phyloP scores from a whole-genome alignment of 2,329 filamentous ascomycete species.

The Phaeoacremonium minimum region DNA sequence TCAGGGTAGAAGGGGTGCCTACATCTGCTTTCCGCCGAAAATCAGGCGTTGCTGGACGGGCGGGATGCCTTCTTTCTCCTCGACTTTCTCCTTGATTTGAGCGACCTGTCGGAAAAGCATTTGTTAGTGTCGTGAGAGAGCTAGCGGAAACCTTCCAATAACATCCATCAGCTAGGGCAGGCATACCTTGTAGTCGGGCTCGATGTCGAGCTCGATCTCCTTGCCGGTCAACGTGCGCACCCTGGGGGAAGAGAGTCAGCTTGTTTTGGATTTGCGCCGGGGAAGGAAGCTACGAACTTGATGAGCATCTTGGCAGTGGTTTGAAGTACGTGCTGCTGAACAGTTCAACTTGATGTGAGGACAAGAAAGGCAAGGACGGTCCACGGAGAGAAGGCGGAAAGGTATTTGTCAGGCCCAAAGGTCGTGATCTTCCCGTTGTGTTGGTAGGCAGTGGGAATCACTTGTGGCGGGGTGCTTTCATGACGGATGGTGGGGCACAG shows the following conservation, averaged over 20 bases:
- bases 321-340: too few relatives aligned
- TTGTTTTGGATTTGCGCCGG: background rate
- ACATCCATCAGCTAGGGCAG: background rate
- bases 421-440: too few relatives aligned
- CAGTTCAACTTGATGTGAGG: too few relatives aligned
- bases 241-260: slow-evolving; percentile 41
- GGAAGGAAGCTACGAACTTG: slow-evolving; percentile 36
- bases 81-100: slow-evolving; percentile 97
- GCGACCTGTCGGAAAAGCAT: slow-evolving; percentile 60
- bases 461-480: too few relatives aligned
- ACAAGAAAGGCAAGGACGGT: too few relatives aligned
- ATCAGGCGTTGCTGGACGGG: slow-evolving; percentile 96
- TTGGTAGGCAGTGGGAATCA: too few relatives aligned
- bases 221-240: slow-evolving; percentile 97
- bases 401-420: too few relatives aligned
- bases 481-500: too few relatives aligned
- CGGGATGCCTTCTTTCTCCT: slow-evolving; percentile 98
- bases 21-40: slow-evolving; percentile 98
- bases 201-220: slow-evolving; percentile 98
- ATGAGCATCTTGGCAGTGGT: slow-evolving; percentile 37
- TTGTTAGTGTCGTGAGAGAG: slow-evolving; percentile 1
- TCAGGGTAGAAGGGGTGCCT: too few relatives aligned
- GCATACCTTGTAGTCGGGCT: slow-evolving; percentile 81
- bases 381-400: too few relatives aligned
- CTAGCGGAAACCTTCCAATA: background rate